Evolutionary conservation across 805 yeast genomes (phyloP), one percentile per base, ranked within the genome.

Genomic region (Candida suzukii): DNA sequence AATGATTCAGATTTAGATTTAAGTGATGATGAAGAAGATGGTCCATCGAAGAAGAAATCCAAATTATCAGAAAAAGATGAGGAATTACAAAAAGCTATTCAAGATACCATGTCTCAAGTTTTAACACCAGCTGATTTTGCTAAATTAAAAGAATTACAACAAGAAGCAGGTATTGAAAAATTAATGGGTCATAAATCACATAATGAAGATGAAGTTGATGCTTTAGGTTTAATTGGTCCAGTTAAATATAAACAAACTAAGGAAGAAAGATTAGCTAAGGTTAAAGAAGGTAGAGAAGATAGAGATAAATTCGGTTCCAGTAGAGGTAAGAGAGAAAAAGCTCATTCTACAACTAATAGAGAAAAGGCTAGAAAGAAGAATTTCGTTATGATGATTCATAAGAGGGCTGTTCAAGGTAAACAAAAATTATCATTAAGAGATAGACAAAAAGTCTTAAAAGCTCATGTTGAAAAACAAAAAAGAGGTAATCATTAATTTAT

Each of bases 291-390:
- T 42, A 81, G 88, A 60, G 96, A 88, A 53, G 99, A 80, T 44
- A 77, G 97, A 58, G 95, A 85, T 42, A 83, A 83, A 62, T 91
- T 80, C 54, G 96, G 97, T 21, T 84, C 95, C 17, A 78, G 81
- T 60, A 85, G 78, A 68, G 95, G 95, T 56, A 82, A 81, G 64
- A 69, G 80, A 57, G 77, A 78, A 46, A 83, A 79, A 20, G 74
- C 74, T 41, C 97, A 83, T 59, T 86, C 95, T 24, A 90, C 98
- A 11, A 93, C 99, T 2, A 93, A 93, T 63, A 80, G 79, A 65
- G 97, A 95, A 66, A 93, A 93, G 77, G 95, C 88, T 20, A 77
- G 98, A 64, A 88, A 88, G 88, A 93, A 93, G 96, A 93, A 93
- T 67, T 93, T 88, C 59, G 91, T 93, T 60, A 93, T 93, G 99